Evolutionary conservation across 306 rosid species (phyloP).

Genomic region (Rosa chinensis): DNA sequence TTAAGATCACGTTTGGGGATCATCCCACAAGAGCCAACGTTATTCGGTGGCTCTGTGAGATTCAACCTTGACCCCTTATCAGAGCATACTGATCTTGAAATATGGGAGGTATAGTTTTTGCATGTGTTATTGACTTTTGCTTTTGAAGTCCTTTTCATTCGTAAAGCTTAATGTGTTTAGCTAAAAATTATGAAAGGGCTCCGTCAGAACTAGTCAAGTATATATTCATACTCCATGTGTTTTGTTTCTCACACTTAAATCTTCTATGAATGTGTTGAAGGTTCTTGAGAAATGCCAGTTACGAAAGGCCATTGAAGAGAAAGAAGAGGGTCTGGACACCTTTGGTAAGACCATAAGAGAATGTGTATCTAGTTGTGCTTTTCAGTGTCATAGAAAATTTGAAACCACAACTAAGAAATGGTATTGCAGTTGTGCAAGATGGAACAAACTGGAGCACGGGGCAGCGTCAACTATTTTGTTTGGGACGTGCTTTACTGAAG

Average conservation of each 20-base stretch:
- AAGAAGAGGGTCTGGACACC: constrained; percentile 26
- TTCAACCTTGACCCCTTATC: constrained; percentile 38
- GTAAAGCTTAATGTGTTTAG: background rate
- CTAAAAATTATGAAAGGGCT: background rate
- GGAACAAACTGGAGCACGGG: constrained; percentile 43
- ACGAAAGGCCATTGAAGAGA: constrained; percentile 23
- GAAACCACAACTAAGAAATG: background rate
- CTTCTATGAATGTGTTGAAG: background rate
- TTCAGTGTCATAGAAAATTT: background rate
- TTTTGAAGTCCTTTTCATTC: background rate
- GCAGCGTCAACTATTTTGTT: constrained; percentile 33
- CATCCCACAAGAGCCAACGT: constrained; percentile 40
- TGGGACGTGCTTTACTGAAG: constrained; percentile 33
- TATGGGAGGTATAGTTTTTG: constrained; percentile 30
- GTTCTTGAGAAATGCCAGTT: constrained; percentile 36
- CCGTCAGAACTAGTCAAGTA: background rate
- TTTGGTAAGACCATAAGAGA: constrained; percentile 21
- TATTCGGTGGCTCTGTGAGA: constrained; percentile 37
- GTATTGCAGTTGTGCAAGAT: constrained; percentile 27
- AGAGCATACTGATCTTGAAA: constrained; percentile 24
- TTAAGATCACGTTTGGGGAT: constrained; percentile 33
- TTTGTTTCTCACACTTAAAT: background rate
- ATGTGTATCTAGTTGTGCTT: background rate
- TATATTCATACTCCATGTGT: background rate
- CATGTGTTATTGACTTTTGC: background rate